Conservation (phyloP, 495 filamentous ascomycete genomes). For the Hypoxylon fragiforme region DNA sequence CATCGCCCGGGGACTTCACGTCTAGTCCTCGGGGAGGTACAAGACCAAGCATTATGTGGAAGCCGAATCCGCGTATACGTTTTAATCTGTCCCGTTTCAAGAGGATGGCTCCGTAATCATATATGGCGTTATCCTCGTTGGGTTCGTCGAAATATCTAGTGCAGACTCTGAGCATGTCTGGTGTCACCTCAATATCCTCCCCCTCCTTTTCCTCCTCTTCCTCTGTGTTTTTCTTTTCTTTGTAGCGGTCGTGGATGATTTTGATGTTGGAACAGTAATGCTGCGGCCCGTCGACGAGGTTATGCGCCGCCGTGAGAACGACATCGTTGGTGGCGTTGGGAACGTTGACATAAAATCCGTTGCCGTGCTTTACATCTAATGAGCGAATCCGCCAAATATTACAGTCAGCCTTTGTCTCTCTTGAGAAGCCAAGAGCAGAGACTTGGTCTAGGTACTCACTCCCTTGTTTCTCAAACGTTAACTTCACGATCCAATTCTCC, state of each 20-base stretch:
- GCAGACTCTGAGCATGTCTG: slow-evolving; percentile 18
- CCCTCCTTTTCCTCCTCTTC: too few relatives aligned
- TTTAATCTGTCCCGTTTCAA: slow-evolving; percentile 2
- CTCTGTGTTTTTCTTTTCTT: too few relatives aligned
- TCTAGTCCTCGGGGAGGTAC: background rate
- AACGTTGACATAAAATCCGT: slow-evolving; percentile 42
- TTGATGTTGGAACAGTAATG: slow-evolving; percentile 22
- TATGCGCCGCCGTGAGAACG: slow-evolving; percentile 30
- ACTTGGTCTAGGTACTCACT: too few relatives aligned
- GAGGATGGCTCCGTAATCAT: slow-evolving; percentile 26
- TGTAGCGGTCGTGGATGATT: slow-evolving; percentile 7
- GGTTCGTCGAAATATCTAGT: slow-evolving; percentile 18
- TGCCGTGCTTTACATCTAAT: slow-evolving; percentile 17
- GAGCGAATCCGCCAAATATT: too few relatives aligned
- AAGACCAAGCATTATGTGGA: slow-evolving; percentile 18
- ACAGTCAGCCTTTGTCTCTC: too few relatives aligned
- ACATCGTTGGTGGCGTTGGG: slow-evolving; percentile 31
- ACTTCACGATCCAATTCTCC: slow-evolving; percentile 21
- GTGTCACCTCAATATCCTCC: slow-evolving; percentile 9
- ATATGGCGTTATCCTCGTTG: slow-evolving; percentile 10
- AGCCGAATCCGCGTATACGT: slow-evolving; percentile 19
- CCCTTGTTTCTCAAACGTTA: slow-evolving; percentile 17
- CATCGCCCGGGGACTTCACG: background rate
- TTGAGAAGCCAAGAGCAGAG: too few relatives aligned
- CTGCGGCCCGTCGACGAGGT: slow-evolving; percentile 16